phyloP scores from a whole-genome alignment of 345 rosid species.

The Balakata baccata region DNA sequence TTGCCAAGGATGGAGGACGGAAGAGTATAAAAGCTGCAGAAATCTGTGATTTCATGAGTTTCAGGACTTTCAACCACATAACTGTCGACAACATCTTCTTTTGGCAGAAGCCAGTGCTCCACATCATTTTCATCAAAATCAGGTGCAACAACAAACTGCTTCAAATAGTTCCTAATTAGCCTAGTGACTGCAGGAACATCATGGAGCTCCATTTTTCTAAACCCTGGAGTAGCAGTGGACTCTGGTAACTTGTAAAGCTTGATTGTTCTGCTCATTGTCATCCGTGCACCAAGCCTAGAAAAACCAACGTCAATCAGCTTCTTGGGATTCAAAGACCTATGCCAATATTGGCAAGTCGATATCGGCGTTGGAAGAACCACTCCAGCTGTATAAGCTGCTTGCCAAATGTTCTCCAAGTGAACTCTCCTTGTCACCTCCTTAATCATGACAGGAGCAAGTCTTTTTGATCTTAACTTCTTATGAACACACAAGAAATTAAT shows the following conservation, averaged over 20 bases:
- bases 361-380: constrained; percentile 81
- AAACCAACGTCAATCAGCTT: constrained; percentile 93
- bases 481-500: constrained; percentile 90
- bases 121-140: constrained; percentile 79
- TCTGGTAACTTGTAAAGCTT: constrained; percentile 77
- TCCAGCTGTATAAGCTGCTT: constrained; percentile 91
- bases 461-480: constrained; percentile 86
- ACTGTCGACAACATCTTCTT: constrained; percentile 66
- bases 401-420: constrained; percentile 89
- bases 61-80: constrained; percentile 80
- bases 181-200: constrained; percentile 86
- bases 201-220: constrained; percentile 72
- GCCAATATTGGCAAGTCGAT: constrained; percentile 87
- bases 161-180: constrained; percentile 59
- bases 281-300: constrained; percentile 75
- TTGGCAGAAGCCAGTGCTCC: constrained; percentile 86
- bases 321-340: constrained; percentile 87
- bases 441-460: constrained; percentile 91
- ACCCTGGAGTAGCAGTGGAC: constrained; percentile 64
- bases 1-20: constrained; percentile 90
- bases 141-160: constrained; percentile 68
- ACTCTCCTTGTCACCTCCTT: constrained; percentile 91
- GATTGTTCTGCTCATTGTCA: constrained; percentile 92
- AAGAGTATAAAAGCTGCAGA: constrained; percentile 90
- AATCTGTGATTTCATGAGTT: constrained; percentile 75